These are phyloP conservation scores for Rhizopus sp. DNA, from an alignment of 371 early-diverging fungal species.

Conservation along the genomic window DNA sequence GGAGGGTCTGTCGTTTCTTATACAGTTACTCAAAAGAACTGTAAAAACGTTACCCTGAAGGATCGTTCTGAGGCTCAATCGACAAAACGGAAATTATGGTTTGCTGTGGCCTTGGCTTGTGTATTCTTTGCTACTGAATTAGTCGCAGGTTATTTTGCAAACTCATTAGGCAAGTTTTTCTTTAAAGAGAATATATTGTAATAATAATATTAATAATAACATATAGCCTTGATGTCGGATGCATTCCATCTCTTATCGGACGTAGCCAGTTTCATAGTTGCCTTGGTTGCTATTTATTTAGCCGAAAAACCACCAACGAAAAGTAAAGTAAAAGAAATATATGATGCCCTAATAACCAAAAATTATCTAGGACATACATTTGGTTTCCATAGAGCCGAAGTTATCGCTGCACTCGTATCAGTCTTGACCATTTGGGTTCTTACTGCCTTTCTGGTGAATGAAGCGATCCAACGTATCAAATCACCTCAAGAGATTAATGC, in stretches of 20 bases:
- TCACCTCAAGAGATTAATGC: constrained; percentile 79
- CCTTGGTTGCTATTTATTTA: constrained; percentile 70
- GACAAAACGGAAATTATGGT: constrained; percentile 48
- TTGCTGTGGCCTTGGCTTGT: constrained; percentile 59
- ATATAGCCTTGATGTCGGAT: constrained; percentile 71
- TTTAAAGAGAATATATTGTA: constrained; percentile 1
- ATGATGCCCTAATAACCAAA: background rate
- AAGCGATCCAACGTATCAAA: constrained; percentile 74
- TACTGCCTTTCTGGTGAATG: constrained; percentile 71
- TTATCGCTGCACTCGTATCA: constrained; percentile 81
- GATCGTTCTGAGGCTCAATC: constrained; percentile 24
- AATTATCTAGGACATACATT: constrained; percentile 63
- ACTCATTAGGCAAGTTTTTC: constrained; percentile 54
- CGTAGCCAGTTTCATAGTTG: constrained; percentile 75
- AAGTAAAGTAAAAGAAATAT: constrained; percentile 29
- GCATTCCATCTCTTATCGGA: constrained; percentile 78
- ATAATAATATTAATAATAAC: background rate
- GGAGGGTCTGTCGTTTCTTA: constrained; percentile 29
- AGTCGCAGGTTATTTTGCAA: constrained; percentile 69
- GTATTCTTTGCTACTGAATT: constrained; percentile 72
- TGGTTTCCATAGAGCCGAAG: constrained; percentile 87
- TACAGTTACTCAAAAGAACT: constrained; percentile 25
- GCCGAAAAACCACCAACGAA: constrained; percentile 71
- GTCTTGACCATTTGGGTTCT: constrained; percentile 83
- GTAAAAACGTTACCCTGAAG: constrained; percentile 37